Percentiles rank a stretch among this genome's conserved stretches.
Conservation (phyloP, 257 asterid genomes). For the Craterostigma plantagineum region DNA sequence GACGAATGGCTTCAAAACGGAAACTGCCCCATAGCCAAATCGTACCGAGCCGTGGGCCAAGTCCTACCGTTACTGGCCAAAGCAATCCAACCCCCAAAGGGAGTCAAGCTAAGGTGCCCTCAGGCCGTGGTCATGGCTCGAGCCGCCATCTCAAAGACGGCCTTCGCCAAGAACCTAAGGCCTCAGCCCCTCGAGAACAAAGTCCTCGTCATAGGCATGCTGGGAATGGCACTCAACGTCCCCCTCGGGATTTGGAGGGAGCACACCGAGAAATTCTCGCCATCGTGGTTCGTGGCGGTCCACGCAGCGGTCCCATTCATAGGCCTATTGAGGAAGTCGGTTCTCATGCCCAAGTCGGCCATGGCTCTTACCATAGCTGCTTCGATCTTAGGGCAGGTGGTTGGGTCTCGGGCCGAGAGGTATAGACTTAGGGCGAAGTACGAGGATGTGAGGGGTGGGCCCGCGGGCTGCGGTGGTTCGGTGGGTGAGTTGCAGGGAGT, state of each 20-base stretch:
- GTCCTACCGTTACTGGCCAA: constrained; percentile 81
- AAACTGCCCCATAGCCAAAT: constrained; percentile 85
- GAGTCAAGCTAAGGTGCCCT: constrained; percentile 57
- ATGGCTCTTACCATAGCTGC: constrained; percentile 94
- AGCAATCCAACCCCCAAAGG: constrained; percentile 65
- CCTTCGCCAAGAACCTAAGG: constrained; percentile 66
- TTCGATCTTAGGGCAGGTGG: constrained; percentile 79
- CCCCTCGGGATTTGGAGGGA: constrained; percentile 96
- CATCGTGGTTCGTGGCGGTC: constrained; percentile 79
- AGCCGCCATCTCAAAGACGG: constrained; percentile 58
- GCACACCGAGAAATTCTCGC: constrained; percentile 73
- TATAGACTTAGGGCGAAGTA: constrained; percentile 36
- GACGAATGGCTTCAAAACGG: constrained; percentile 77
- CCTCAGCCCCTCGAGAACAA: constrained; percentile 83
- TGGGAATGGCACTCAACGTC: constrained; percentile 76
- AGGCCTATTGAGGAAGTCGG: constrained; percentile 70
- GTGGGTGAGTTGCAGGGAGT: no score
- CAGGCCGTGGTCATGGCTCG: constrained; percentile 73
- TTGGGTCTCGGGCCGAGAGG: constrained; percentile 88
- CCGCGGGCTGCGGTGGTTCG: no score
- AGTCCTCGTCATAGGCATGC: constrained; percentile 46
- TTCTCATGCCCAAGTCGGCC: constrained; percentile 80
- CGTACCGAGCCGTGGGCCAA: constrained; percentile 59
- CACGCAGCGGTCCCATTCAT: constrained; percentile 96
- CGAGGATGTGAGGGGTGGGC: constrained; percentile 12